Evolutionary conservation across 306 rosid species (phyloP), one percentile per base, ranked within the genome.

Genomic region (Sophora flavescens): DNA sequence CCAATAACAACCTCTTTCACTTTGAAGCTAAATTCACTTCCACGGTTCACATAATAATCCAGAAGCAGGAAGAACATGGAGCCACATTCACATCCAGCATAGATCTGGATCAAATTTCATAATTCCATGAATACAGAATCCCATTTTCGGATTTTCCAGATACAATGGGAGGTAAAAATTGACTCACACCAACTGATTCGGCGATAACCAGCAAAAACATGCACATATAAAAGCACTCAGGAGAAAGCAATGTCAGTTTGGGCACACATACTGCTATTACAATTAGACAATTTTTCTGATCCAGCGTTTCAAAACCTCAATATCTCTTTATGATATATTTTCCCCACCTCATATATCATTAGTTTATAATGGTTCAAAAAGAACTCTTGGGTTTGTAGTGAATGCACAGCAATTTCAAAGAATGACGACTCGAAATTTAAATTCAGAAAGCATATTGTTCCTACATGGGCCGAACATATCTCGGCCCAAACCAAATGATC

Each of bases 11-110:
- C 28, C 45, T 48, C 16, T 59, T 65, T 35, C 66, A 59, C 63
- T 68, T 8, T 17, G 53, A 56, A 63, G 61, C 61, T 44, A 79
- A 79, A 47, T 33, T 36, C 47, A 80, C 58, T 48, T 48, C 54
- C 30, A 7, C 4, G 41, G 30, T 70, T 63, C 26, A 57, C 59
- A 57, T 45, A 45, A 57, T 63, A 70, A 77, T 63, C 51, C 26
- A 76, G 13, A 52, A 51, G 13, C 35, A 60, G 35, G 73, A 68
- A 81, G 78, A 51, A 14, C 39, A 61, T 47, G 5, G 14, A 9
- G 13, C 36, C 13, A 44, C 44, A 33, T 63, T 36, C 64, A 67
- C 10, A 42, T 28, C 58, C 54, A 28, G 18, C 58, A 38, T 3
- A 45, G 26, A 47, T 45, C 68, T 10, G 8, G 42, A 16, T 64